phyloP scores from a whole-genome alignment of 2,329 filamentous ascomycete species.

The Arthrinium phaeospermum region DNA sequence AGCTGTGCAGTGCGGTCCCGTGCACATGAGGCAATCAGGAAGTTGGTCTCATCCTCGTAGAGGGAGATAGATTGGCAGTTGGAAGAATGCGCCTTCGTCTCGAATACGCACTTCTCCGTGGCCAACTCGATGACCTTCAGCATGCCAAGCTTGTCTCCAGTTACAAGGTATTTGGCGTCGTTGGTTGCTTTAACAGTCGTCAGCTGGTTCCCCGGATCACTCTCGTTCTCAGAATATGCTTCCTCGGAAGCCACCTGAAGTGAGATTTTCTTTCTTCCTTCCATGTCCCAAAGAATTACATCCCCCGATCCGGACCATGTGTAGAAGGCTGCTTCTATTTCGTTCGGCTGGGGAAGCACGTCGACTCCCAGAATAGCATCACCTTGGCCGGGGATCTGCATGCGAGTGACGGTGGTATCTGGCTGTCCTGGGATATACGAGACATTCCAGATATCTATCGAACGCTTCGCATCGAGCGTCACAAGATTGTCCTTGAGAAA shows the following conservation, averaged over 20 bases:
- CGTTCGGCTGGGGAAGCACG: slow-evolving; percentile 64
- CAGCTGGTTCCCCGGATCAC: slow-evolving; percentile 63
- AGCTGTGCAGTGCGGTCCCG: slow-evolving; percentile 92
- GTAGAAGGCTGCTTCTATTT: slow-evolving; percentile 74
- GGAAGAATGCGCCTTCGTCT: slow-evolving; percentile 83
- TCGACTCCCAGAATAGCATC: slow-evolving; percentile 77
- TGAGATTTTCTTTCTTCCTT: slow-evolving; percentile 71
- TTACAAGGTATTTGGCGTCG: slow-evolving; percentile 71
- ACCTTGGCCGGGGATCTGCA: slow-evolving; percentile 66
- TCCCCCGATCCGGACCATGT: slow-evolving; percentile 87
- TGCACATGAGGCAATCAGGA: slow-evolving; percentile 81
- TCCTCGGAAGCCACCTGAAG: slow-evolving; percentile 75
- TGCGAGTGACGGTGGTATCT: slow-evolving; percentile 47
- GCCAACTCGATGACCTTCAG: slow-evolving; percentile 71
- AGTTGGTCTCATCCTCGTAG: slow-evolving; percentile 63
- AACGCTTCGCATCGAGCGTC: slow-evolving; percentile 76
- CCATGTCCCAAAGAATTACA: slow-evolving; percentile 80
- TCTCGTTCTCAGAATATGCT: slow-evolving; percentile 52
- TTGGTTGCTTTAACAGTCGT: slow-evolving; percentile 64
- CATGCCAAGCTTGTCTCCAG: slow-evolving; percentile 86
- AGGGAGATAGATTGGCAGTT: slow-evolving; percentile 85
- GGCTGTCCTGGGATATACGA: slow-evolving; percentile 50
- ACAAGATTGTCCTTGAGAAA: slow-evolving; percentile 71
- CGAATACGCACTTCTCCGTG: slow-evolving; percentile 66
- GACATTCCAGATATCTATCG: slow-evolving; percentile 71